These are phyloP conservation scores for Stygiomarasmius scandens DNA, from an alignment of 1,284 basidiomycete genomes.

Conservation along the genomic window DNA sequence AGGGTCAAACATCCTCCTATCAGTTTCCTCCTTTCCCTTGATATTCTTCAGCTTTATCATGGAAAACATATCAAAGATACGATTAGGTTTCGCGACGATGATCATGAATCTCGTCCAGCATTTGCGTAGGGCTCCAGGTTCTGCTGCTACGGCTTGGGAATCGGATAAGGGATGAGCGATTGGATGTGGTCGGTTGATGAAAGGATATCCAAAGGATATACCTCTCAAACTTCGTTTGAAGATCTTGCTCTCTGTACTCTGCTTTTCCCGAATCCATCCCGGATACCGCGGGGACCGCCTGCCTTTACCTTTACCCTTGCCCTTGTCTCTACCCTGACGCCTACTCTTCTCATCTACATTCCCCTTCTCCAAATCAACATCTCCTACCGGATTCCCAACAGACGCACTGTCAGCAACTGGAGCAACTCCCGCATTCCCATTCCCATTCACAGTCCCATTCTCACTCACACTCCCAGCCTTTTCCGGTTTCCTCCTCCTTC, in stretches of 20 bases:
- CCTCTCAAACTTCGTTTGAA: slow-evolving; percentile 45
- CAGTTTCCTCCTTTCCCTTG: slow-evolving; percentile 42
- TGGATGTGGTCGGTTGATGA: slow-evolving; percentile 38
- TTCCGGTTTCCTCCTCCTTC: slow-evolving; percentile 20
- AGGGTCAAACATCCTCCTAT: slow-evolving; percentile 47
- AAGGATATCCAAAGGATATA: slow-evolving; percentile 50
- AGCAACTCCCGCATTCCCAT: slow-evolving; percentile 12
- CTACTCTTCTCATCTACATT: no score
- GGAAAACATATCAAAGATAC: slow-evolving; percentile 42
- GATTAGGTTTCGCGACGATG: slow-evolving; percentile 36
- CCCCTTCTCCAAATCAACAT: background rate
- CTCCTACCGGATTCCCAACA: background rate
- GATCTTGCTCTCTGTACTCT: slow-evolving; percentile 41
- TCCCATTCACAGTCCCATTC: slow-evolving; percentile 16
- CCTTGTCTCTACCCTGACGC: background rate
- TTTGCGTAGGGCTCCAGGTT: slow-evolving; percentile 15
- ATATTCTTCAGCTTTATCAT: slow-evolving; percentile 44
- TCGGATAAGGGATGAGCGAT: slow-evolving; percentile 7
- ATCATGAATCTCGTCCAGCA: slow-evolving; percentile 19
- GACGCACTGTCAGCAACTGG: background rate
- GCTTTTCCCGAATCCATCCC: slow-evolving; percentile 48
- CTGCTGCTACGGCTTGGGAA: slow-evolving; percentile 1
- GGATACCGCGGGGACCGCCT: slow-evolving; percentile 33
- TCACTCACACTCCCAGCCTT: slow-evolving; percentile 2
- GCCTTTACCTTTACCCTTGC: background rate